Conservation (phyloP, 257 asterid species). For the Oldenlandia corymbosa region DNA sequence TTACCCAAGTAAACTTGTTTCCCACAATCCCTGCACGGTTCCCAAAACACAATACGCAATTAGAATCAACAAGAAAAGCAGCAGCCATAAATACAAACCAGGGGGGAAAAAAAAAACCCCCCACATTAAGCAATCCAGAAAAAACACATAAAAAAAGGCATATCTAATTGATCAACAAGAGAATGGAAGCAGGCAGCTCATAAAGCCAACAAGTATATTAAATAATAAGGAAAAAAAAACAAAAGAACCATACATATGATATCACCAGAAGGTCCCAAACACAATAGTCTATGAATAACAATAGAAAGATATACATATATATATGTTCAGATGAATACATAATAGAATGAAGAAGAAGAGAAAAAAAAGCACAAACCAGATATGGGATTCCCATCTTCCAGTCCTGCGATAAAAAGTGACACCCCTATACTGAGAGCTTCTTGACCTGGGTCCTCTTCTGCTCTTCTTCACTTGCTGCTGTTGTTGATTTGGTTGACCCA, state of each 20-base stretch:
- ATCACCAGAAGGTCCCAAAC: too few species aligned
- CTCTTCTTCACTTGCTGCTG: conserved; percentile 50
- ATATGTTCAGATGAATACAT: too few species aligned
- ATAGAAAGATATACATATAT: too few species aligned
- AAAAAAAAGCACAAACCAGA: conserved; percentile 43
- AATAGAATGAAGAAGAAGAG: too few species aligned
- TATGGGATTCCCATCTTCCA: conserved; percentile 98
- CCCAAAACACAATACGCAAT: conserved; percentile 23
- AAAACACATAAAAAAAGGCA: too few species aligned
- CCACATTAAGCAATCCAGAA: neutral
- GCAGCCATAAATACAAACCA: neutral
- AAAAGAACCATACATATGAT: too few species aligned
- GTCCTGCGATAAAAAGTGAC: conserved; percentile 94
- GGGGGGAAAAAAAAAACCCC: neutral
- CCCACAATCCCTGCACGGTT: conserved; percentile 83
- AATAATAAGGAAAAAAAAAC: too few species aligned
- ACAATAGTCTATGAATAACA: neutral
- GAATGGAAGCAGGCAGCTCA: too few species aligned
- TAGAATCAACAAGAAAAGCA: conserved; percentile 3
- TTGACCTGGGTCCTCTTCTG: conserved; percentile 92
- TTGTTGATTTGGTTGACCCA: conserved; percentile 1
- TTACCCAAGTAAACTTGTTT: conserved; percentile 92
- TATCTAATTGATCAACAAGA: too few species aligned
- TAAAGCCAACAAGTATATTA: too few species aligned
- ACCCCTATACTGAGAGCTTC: conserved; percentile 96